Evolutionary conservation across 768 basidiomycete genomes (phyloP).

Genomic region (Phaeotremella skinneri): DNA sequence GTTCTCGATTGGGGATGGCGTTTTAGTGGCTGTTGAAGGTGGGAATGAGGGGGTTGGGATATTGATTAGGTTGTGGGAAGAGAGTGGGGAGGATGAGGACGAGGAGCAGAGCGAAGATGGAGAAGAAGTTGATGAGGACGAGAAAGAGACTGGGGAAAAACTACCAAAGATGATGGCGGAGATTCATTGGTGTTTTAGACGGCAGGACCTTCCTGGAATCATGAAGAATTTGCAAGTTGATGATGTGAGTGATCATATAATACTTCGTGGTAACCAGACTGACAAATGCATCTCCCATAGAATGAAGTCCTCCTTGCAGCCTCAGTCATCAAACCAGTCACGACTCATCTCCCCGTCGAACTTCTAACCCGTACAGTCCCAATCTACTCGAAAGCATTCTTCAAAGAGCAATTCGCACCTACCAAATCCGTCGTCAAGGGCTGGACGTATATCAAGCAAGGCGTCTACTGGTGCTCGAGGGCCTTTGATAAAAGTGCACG

Average conservation of each 20-base stretch:
- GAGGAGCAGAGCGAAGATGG: conserved; percentile 16
- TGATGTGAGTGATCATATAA: conserved; percentile 39
- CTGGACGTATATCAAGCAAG: conserved; percentile 39
- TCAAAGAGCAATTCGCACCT: conserved; percentile 33
- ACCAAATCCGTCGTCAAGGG: conserved; percentile 37
- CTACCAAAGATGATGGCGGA: conserved; percentile 43
- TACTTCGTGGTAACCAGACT: not conserved
- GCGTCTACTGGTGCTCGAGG: conserved; percentile 44
- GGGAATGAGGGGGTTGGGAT: conserved; percentile 44
- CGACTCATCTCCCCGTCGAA: conserved; percentile 35
- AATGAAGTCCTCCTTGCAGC: conserved; percentile 49
- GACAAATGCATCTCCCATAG: conserved; percentile 17
- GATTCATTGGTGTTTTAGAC: conserved; percentile 49
- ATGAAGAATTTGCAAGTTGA: conserved; percentile 46
- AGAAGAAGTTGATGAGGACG: conserved; percentile 13
- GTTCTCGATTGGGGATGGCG: conserved; percentile 48
- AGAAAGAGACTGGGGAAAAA: conserved; percentile 20
- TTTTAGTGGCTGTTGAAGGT: conserved; percentile 41
- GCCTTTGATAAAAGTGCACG: conserved; percentile 43
- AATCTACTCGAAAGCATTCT: conserved; percentile 40
- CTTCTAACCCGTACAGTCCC: conserved; percentile 33
- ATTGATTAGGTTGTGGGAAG: conserved; percentile 46
- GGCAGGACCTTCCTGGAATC: conserved; percentile 44
- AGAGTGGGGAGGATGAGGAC: conserved; percentile 24
- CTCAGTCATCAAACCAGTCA: conserved; percentile 36